Conservation (phyloP, 495 filamentous ascomycete species). For the Tuber aestivum region DNA sequence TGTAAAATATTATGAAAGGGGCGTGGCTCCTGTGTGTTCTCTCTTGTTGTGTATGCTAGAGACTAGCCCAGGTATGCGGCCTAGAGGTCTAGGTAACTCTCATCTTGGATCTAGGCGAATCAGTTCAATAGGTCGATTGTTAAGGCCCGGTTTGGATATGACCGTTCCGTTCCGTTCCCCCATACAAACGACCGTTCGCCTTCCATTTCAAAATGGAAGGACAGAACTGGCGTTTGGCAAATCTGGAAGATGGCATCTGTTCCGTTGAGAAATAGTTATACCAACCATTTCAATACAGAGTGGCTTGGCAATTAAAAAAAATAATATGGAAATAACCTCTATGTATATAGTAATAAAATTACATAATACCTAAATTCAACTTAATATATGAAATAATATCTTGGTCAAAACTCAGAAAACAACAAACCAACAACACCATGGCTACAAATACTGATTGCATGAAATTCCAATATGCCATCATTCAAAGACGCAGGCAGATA, state of each 20-base stretch:
- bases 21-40: too few species aligned
- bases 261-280: background rate
- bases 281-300: background rate
- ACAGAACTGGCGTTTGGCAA: background rate
- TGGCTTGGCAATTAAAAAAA: background rate
- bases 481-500: too few species aligned
- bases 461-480: too few species aligned
- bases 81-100: too few species aligned
- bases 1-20: too few species aligned
- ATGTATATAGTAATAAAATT: background rate
- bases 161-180: too few species aligned
- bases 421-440: background rate
- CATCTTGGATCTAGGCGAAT: too few species aligned
- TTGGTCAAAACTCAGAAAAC: background rate
- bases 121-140: too few species aligned
- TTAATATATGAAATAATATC: background rate
- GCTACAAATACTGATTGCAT: background rate
- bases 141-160: too few species aligned
- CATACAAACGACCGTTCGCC: background rate
- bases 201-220: background rate
- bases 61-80: too few species aligned
- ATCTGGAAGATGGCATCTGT: background rate
- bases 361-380: too few species aligned
- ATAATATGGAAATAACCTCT: background rate
- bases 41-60: too few species aligned